A percentile compares a stretch with the other conserved stretches of the same genome.
These are phyloP conservation scores for Penstemon newberryi DNA, from an alignment of 257 asterid species.

Conservation along the genomic window DNA sequence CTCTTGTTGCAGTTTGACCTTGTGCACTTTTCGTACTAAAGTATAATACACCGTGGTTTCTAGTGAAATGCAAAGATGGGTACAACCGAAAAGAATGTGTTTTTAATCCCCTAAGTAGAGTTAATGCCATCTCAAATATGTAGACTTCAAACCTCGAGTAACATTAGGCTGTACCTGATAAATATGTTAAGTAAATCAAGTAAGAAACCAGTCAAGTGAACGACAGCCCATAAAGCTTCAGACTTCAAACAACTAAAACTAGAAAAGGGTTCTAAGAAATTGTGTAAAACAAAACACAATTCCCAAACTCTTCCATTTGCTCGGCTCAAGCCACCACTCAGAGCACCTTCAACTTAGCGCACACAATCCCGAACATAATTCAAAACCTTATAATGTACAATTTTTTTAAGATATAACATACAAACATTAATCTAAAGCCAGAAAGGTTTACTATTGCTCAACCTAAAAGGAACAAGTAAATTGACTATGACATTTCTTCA, in stretches of 20 bases:
- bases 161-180: constrained; percentile 27
- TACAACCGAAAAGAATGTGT: constrained; percentile 45
- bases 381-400: background rate
- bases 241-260: background rate
- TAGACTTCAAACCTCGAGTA: constrained; percentile 26
- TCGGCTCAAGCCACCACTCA: constrained; percentile 8
- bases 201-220: constrained; percentile 8
- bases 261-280: background rate
- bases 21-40: constrained; percentile 47
- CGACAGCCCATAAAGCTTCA: background rate
- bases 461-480: constrained; percentile 16
- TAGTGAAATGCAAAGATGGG: constrained; percentile 57
- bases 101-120: constrained; percentile 73
- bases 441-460: background rate
- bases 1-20: constrained; percentile 55
- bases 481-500: constrained; percentile 25
- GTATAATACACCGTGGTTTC: constrained; percentile 44
- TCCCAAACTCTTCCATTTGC: constrained; percentile 1
- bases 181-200: background rate
- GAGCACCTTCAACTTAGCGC: constrained; percentile 1
- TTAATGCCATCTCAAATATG: constrained; percentile 59
- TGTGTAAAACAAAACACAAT: constrained; percentile 8
- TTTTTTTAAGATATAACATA: no score
- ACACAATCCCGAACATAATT: background rate
- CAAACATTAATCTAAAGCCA: no score